Base-by-base conservation (phyloP, 495 filamentous ascomycete genomes). In the Xylaria intraflava region DNA sequence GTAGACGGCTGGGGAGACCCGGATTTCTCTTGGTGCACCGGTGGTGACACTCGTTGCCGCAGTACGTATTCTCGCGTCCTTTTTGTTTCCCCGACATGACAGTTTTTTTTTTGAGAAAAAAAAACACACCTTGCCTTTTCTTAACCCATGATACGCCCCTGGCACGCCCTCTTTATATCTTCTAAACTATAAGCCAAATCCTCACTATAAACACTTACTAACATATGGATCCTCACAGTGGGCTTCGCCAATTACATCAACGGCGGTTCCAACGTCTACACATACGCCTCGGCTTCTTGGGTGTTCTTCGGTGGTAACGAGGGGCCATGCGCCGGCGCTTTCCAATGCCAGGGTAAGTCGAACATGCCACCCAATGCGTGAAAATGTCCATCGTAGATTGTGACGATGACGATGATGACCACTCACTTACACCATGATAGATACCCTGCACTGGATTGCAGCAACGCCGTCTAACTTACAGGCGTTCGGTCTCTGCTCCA, bases 201-300 rank as follows among this genome's bases (percentile, higher is more conserved):
- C 9, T 29, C 27, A 29, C 4, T 38, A 38, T 38, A 5, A 38
- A n/a, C 17, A 1, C 1, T 38, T 9, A 3, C 35, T 38, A 38
- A 38, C 35, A 38, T 8, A 2, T 2, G 16, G 14, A 19, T 38
- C 3, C 11, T 38, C 9, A 35, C 35, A 38, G 35, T 82, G 81
- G 62, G 81, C 63, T 40, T 74, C 78, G 42, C 80, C 31, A 79
- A 86, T 39, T 69, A 71, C 57, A 72, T 87, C 51, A 84, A 85
- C 44, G 83, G 83, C 16, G 77, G 77, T 0, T 71, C 69, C 10
- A 59, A 79, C 46, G 65, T 84, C 2, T 78, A 75, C 40, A 72
- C 80, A 0, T 84, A 84, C 58, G 79, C 77, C 0, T 78, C 76
- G 14, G 86, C 84, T 3, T 68, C 80, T 6, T 89, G 86, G 80